Evolutionary conservation across 2,329 filamentous ascomycete genomes (phyloP), one percentile per base, ranked within the genome.

Genomic region (Emydomyces testavorans): DNA sequence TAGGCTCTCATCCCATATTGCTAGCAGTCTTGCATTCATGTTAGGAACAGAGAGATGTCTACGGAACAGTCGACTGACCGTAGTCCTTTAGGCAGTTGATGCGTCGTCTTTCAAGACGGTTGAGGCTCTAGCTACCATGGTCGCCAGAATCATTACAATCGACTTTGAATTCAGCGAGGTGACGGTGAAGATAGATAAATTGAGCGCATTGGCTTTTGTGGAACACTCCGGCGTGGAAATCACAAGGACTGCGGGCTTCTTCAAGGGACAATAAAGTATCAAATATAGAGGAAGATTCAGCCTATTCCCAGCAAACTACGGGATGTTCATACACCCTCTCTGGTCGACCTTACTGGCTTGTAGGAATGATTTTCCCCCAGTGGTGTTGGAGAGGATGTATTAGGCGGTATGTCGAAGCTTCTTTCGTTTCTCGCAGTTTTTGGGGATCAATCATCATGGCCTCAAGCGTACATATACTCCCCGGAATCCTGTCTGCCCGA

Each of bases 151-250:
- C 47, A 67, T 65, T 34, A 71, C 70, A 11, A 58, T 70, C 48
- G 63, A 68, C 29, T 71, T 69, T 54, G 64, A 59, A 7, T 65
- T 73, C 46, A 63, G 68, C 39, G 61, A 66, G 43, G 68, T 73
- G 24, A 73, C 69, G 1, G 70, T 74, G 3, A 58, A 55, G 37
- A 66, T 72, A 16, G 69, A 74, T 52, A 75, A 75, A 54, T 71
- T 71, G 8, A 73, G 67, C 53, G 72, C 72, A 16, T 55, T 74
- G 51, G 64, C 71, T 2, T 71, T 72, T 58, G 72, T 73, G 6
- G 65, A 68, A 46, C 60, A 65, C 36, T 68, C 70, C 7, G 71
- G 70, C 7, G 66, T 74, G n/a, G 68, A 72, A 52, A 65, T 74
- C 39, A 72, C 70, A 32, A 62, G 71, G 35, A 65, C 67, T 7